A percentile compares a stretch with the other conserved stretches of the same genome.
These are phyloP conservation scores for Geranomyces variabilis DNA, from an alignment of 192 early-diverging fungal genomes.

Conservation along the genomic window DNA sequence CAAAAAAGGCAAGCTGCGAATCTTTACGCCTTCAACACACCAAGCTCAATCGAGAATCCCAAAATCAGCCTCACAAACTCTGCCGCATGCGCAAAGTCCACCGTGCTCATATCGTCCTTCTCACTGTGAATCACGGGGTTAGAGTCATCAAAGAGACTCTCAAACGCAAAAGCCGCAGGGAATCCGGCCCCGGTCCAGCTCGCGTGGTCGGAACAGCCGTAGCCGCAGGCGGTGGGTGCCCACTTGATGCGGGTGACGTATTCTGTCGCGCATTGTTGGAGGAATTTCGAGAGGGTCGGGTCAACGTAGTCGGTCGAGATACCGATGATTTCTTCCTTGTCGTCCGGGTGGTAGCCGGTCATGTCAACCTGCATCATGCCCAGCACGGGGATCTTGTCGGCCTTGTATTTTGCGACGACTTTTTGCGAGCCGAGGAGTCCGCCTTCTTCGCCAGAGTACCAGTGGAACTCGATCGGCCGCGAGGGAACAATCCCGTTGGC, in stretches of 20 bases:
- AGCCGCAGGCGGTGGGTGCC: slow-evolving; percentile 82
- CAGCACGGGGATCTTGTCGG: slow-evolving; percentile 60
- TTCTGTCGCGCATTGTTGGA: slow-evolving; percentile 58
- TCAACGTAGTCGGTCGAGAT: slow-evolving; percentile 85
- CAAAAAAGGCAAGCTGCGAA: too few relatives aligned
- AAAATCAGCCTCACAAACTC: slow-evolving; percentile 84
- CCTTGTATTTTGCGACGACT: slow-evolving; percentile 71
- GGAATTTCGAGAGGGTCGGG: slow-evolving; percentile 44
- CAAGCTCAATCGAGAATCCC: slow-evolving; percentile 81
- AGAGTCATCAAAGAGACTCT: slow-evolving; percentile 36
- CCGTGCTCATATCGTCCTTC: slow-evolving; percentile 72
- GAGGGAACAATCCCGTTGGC: slow-evolving; percentile 66
- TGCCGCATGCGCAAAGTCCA: slow-evolving; percentile 86
- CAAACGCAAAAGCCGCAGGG: slow-evolving; percentile 79
- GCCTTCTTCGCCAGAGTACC: slow-evolving; percentile 71
- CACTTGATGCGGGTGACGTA: slow-evolving; percentile 71
- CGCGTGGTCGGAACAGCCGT: slow-evolving; percentile 78
- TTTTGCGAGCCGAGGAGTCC: slow-evolving; percentile 89
- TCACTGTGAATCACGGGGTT: slow-evolving; percentile 81
- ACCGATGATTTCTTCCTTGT: slow-evolving; percentile 62
- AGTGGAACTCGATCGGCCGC: slow-evolving; percentile 94
- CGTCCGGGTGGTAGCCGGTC: slow-evolving; percentile 80
- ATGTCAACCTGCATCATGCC: slow-evolving; percentile 92
- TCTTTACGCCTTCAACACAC: slow-evolving; percentile 18
- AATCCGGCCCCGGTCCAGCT: slow-evolving; percentile 88